Base-by-base conservation (phyloP, 176 grass and related monocot genomes). In the Pontederia crassipes region DNA sequence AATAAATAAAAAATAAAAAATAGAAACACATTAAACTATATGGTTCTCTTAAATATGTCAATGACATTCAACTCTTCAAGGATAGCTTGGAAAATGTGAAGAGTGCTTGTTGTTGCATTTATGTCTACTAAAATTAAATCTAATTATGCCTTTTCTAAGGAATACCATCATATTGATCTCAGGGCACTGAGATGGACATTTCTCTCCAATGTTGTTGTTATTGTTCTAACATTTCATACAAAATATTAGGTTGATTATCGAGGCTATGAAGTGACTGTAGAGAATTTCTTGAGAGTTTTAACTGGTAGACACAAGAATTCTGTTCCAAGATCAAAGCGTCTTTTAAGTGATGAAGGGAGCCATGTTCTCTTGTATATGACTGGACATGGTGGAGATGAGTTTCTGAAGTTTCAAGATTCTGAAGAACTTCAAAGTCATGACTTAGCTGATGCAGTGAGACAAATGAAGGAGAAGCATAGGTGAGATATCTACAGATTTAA, bases 291-390 rank as follows among this genome's bases (percentile, higher is more conserved):
- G 63, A 78, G 93, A 48, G 77, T 98, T 79, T 66, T 98, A 62
- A 92, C 84, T 27, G 93, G 93, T 4, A 92, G 88, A 65, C 88
- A 92, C 49, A 87, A 86, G 64, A 81, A 58, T 48, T 68, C 82
- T 67, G 82, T 98, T 9, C 93, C 93, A 55, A 79, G 93, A 85
- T 92, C 93, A 64, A 92, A 98, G 75, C 79, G 85, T 54, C 81
- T 98, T 35, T 76, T 92, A 69, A 98, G 93, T 74, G 93, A 98
- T 74, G 88, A 98, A 79, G 93, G 93, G 71, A 92, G 93, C 77
- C 93, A 98, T 68, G 85, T 93, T 80, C 84, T 98, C 58, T 67
- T 98, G 29, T 98, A 98, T 77, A 92, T 98, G 94, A 98, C 94
- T n/a, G 94, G 94, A 12, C 94, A 98, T 79, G 94, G 94, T 13